These are phyloP conservation scores for Loxodes magnus DNA, from an alignment of 73 alveolate species.

Conservation along the genomic window DNA sequence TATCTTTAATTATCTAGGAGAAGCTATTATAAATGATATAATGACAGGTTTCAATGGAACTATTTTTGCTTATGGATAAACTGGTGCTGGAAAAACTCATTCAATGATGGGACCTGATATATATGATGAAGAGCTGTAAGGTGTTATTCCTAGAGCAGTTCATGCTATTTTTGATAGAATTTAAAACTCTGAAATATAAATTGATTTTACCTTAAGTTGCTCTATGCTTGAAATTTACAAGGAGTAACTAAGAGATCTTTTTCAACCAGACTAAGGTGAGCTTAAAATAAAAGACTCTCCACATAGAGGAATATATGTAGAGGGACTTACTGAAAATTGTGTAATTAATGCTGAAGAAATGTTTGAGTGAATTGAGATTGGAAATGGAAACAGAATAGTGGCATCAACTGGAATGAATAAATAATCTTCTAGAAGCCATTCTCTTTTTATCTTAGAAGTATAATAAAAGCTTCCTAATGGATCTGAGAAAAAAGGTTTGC, in stretches of 20 bases:
- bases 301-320: constrained; percentile 80
- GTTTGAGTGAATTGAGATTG: constrained; percentile 57
- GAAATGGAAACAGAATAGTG: constrained; percentile 64
- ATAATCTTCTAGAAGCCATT: constrained; percentile 75
- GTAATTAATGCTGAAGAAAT: constrained; percentile 77
- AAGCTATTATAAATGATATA: constrained; percentile 42
- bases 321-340: constrained; percentile 75
- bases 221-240: constrained; percentile 13
- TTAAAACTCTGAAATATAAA: neutral
- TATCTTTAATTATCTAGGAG: constrained; percentile 30
- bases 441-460: constrained; percentile 75
- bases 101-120: constrained; percentile 82
- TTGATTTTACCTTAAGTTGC: constrained; percentile 3
- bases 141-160: neutral
- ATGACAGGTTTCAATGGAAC: constrained; percentile 93
- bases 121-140: constrained; percentile 7
- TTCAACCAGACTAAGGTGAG: neutral
- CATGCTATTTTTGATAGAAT: neutral
- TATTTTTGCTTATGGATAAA: constrained; percentile 91
- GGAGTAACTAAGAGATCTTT: constrained; percentile 9
- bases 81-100: constrained; percentile 93
- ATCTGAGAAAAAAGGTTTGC: constrained; percentile 19
- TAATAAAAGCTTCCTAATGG: constrained; percentile 47
- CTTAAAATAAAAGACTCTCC: constrained; percentile 72
- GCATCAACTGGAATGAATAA: constrained; percentile 86